phyloP scores from a whole-genome alignment of 495 filamentous ascomycete genomes.

The Neurospora sp. region DNA sequence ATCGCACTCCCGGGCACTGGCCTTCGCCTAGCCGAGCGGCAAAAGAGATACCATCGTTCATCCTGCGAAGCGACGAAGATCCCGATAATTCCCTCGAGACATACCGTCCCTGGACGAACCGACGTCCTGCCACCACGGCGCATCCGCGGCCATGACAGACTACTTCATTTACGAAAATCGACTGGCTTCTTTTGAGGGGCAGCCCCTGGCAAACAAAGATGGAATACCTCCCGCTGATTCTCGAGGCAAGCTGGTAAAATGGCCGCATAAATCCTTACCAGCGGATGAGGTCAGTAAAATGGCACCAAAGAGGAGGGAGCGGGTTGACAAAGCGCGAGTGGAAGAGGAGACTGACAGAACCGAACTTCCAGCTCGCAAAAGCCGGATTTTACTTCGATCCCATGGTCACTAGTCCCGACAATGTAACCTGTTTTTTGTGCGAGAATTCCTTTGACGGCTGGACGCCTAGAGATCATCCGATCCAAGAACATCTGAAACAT shows the following conservation, averaged over 20 bases:
- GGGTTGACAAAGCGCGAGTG: neutral
- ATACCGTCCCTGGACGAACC: neutral
- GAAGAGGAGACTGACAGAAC: constrained; percentile 4
- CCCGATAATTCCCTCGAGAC: neutral
- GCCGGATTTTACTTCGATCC: constrained; percentile 90
- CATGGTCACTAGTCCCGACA: constrained; percentile 62
- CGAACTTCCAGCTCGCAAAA: constrained; percentile 55
- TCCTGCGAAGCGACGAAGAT: neutral
- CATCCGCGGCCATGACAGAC: constrained; percentile 13
- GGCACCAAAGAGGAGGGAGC: neutral
- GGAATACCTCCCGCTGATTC: constrained; percentile 57
- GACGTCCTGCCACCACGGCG: neutral
- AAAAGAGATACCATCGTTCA: neutral
- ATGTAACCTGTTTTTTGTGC: constrained; percentile 83
- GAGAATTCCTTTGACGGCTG: constrained; percentile 71
- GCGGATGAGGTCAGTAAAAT: constrained; percentile 49
- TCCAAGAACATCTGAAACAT: constrained; percentile 76
- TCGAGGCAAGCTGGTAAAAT: constrained; percentile 48
- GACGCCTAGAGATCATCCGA: constrained; percentile 72
- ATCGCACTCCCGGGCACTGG: neutral
- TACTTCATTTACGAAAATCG: constrained; percentile 58
- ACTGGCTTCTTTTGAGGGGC: constrained; percentile 59
- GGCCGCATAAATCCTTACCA: constrained; percentile 63
- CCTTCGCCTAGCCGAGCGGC: neutral
- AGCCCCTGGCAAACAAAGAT: constrained; percentile 44